Evolutionary conservation across 2,329 filamentous ascomycete genomes (phyloP), one percentile per base, ranked within the genome.

Genomic region (Paracoccidioides brasiliensis): DNA sequence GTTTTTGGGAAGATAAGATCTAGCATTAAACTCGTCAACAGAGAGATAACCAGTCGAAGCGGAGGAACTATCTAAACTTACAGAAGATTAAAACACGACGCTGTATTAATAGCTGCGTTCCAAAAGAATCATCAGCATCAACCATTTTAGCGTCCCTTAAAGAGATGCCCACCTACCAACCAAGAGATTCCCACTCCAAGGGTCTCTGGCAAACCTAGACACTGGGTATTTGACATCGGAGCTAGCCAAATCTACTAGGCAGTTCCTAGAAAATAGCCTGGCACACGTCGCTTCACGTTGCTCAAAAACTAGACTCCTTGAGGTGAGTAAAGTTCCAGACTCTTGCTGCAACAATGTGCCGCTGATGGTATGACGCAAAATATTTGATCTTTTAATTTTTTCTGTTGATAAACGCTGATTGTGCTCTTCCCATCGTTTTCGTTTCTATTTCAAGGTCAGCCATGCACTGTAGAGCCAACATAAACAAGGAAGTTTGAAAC

Each of bases 101-200:
- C 30, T 10, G 46, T 38, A 52, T 57, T 57, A 22, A 55, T 35
- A 28, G 37, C 57, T 59, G 28, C 14, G 64, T 64, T 22, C 61
- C 63, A 52, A 66, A 59, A n/a, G 63, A 63, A 56, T 65, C 66
- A 68, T 44, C 33, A 30, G 52, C 40, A 35, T 35, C 12, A 53
- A 49, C 35, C n/a, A 42, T 32, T 53, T 44, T 37, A 35, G 41
- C 15, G 28, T 32, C 28, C 38, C 5, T 33, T 33, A 37, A 28
- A 50, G 8, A 30, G 22, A 14, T 30, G 9, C 12, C 5, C 9
- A 66, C 67, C 58, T 62, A 72, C 70, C 67, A 40, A 67, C 64
- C 60, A 72, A 63, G 50, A 73, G 55, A 48, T 64, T 63, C 41
- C 70, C 71, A 30, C 68, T 68, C 44, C 61, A 56, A 15, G 65